Conservation (phyloP, 2,329 filamentous ascomycete genomes). For the Orbilia quercus region DNA sequence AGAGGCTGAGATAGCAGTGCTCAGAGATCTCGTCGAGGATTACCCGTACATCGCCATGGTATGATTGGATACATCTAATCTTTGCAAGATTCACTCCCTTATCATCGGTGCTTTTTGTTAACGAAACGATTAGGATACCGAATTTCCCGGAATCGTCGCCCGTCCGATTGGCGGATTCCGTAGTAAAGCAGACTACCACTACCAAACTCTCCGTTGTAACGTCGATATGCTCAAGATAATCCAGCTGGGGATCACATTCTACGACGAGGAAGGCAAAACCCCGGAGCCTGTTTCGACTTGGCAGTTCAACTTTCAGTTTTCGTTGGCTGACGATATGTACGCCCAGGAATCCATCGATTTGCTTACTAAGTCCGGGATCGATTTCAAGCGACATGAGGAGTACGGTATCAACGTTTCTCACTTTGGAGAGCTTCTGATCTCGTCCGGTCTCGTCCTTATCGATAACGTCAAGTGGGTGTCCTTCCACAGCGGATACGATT, state of each 20-base stretch:
- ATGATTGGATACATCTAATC: slow-evolving; percentile 64
- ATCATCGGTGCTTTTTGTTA: background rate
- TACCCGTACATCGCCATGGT: slow-evolving; percentile 99
- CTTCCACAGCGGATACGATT: slow-evolving; percentile 98
- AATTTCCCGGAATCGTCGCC: slow-evolving; percentile 97
- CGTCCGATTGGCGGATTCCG: slow-evolving; percentile 93
- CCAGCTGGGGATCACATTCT: slow-evolving; percentile 93
- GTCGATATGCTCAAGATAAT: slow-evolving; percentile 98
- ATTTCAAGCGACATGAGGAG: slow-evolving; percentile 83
- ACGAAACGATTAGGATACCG: slow-evolving; percentile 77
- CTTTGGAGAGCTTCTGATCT: slow-evolving; percentile 89
- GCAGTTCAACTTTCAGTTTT: slow-evolving; percentile 99
- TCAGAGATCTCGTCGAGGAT: slow-evolving; percentile 85
- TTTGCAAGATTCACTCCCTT: too few relatives aligned
- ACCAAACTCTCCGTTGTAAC: slow-evolving; percentile 96
- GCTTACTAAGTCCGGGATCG: slow-evolving; percentile 88
- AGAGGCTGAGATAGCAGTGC: slow-evolving; percentile 85
- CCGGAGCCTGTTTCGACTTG: slow-evolving; percentile 78
- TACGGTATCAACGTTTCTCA: slow-evolving; percentile 90
- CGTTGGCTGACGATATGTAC: slow-evolving; percentile 95
- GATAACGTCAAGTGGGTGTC: slow-evolving; percentile 95
- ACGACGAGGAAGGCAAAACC: slow-evolving; percentile 88
- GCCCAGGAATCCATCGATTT: slow-evolving; percentile 94
- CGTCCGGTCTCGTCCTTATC: slow-evolving; percentile 87
- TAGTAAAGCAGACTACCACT: slow-evolving; percentile 97